These are phyloP conservation scores for Paramecium pentaurelia DNA, from an alignment of 73 alveolate species.

Conservation along the genomic window DNA sequence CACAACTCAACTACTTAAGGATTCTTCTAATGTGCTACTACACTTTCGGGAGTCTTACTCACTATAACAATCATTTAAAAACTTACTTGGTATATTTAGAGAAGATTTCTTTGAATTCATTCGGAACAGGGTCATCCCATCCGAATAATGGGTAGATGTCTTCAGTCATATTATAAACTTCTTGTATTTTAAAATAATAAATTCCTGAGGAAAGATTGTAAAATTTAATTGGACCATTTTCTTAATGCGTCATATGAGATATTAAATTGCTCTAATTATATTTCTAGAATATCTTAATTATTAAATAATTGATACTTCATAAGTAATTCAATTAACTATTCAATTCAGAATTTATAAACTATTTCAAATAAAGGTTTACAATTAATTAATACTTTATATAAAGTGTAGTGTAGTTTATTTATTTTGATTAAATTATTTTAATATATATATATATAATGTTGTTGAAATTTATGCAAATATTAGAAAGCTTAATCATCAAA, in stretches of 20 bases:
- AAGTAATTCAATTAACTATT: neutral
- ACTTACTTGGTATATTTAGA: neutral
- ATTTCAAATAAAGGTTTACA: too few relatives aligned
- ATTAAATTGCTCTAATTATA: neutral
- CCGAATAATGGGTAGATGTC: conserved; percentile 8
- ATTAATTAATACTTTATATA: too few relatives aligned
- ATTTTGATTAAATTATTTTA: too few relatives aligned
- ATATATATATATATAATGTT: too few relatives aligned
- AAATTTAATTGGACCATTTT: neutral
- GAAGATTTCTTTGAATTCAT: neutral
- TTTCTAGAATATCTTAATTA: neutral
- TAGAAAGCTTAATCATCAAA: neutral
- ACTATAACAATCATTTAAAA: neutral
- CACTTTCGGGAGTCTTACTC: conserved; percentile 10
- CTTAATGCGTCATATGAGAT: neutral
- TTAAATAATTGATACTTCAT: too few relatives aligned
- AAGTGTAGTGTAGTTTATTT: too few relatives aligned
- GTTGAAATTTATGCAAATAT: neutral
- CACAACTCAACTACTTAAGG: neutral
- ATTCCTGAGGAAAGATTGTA: neutral
- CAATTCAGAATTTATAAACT: too few relatives aligned
- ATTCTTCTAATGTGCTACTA: conserved; percentile 3
- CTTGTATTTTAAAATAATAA: neutral
- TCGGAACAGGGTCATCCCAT: conserved; percentile 36
- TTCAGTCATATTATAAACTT: neutral